These are phyloP conservation scores for Fusarium brevicatenulatum DNA, from an alignment of 2,329 filamentous ascomycete genomes.

Conservation along the genomic window DNA sequence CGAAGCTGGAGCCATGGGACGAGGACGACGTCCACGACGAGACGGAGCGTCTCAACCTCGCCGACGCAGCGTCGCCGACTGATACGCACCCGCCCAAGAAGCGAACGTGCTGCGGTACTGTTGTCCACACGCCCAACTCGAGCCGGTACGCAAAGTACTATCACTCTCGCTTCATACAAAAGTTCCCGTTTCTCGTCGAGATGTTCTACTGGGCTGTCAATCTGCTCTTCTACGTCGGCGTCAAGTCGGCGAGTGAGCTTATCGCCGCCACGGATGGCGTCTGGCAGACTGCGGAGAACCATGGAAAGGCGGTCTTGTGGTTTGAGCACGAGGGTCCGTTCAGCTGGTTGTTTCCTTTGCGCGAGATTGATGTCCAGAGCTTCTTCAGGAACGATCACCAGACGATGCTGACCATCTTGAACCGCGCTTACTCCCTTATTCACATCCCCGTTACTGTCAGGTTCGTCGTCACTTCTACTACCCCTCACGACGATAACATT, in stretches of 20 bases:
- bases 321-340: conserved; percentile 63
- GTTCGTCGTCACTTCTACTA: not conserved
- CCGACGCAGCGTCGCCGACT: conserved; percentile 17
- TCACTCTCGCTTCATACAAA: conserved; percentile 71
- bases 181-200: conserved; percentile 74
- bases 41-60: conserved; percentile 19
- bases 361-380: conserved; percentile 63
- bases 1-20: conserved; percentile 38
- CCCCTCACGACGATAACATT: not conserved
- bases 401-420: conserved; percentile 63
- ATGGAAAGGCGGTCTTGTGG: conserved; percentile 64
- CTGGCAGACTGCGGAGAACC: conserved; percentile 65
- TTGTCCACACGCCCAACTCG: conserved; percentile 66
- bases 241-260: conserved; percentile 42
- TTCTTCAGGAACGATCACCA: conserved; percentile 67
- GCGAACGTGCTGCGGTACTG: conserved; percentile 60
- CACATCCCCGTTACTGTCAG: conserved; percentile 64
- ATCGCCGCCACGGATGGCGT: conserved; percentile 55
- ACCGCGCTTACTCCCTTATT: conserved; percentile 68
- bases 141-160: conserved; percentile 68
- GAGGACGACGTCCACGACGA: conserved; percentile 40
- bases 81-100: conserved; percentile 57
- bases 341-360: conserved; percentile 62
- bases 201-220: conserved; percentile 80
- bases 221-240: conserved; percentile 65